phyloP scores from a whole-genome alignment of 2,329 filamentous ascomycete species.

The Orbilia quercus region DNA sequence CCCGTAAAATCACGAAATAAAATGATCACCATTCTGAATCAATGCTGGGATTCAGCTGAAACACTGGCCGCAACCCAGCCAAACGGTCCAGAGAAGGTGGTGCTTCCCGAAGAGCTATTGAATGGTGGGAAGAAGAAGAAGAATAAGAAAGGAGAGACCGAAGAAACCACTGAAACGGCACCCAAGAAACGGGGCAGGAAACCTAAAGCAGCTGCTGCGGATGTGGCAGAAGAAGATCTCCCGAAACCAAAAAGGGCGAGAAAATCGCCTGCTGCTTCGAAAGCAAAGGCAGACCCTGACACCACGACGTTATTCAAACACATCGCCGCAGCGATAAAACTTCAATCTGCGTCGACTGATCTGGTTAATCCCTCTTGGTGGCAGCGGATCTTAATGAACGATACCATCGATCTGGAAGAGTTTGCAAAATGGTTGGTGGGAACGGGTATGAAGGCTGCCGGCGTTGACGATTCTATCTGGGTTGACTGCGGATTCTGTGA shows the following conservation, averaged over 20 bases:
- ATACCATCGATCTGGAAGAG: slow-evolving; percentile 44
- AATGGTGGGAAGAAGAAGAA: slow-evolving; percentile 18
- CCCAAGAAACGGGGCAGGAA: slow-evolving; percentile 48
- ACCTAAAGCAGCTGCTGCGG: slow-evolving; percentile 12
- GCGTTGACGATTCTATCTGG: slow-evolving; percentile 23
- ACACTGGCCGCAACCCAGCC: slow-evolving; percentile 13
- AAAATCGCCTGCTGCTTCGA: slow-evolving; percentile 21
- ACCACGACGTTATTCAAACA: slow-evolving; percentile 20
- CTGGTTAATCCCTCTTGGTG: slow-evolving; percentile 31
- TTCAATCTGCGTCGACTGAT: slow-evolving; percentile 20
- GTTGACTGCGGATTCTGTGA: slow-evolving; percentile 29
- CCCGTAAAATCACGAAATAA: slow-evolving; percentile 50
- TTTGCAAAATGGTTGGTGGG: slow-evolving; percentile 38
- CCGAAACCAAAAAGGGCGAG: slow-evolving; percentile 31
- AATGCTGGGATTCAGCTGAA: slow-evolving; percentile 49
- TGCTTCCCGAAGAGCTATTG: not conserved
- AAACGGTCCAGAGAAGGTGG: not conserved
- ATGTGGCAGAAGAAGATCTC: slow-evolving; percentile 4
- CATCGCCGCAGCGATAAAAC: slow-evolving; percentile 40
- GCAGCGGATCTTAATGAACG: slow-evolving; percentile 52
- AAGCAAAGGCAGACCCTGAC: slow-evolving; percentile 6
- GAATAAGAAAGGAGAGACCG: slow-evolving; percentile 17
- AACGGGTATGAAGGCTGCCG: slow-evolving; percentile 9
- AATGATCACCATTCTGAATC: slow-evolving; percentile 50
- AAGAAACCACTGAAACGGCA: not conserved